These are phyloP conservation scores for Alternaria rosae DNA, from an alignment of 2,329 filamentous ascomycete species.

Conservation along the genomic window DNA sequence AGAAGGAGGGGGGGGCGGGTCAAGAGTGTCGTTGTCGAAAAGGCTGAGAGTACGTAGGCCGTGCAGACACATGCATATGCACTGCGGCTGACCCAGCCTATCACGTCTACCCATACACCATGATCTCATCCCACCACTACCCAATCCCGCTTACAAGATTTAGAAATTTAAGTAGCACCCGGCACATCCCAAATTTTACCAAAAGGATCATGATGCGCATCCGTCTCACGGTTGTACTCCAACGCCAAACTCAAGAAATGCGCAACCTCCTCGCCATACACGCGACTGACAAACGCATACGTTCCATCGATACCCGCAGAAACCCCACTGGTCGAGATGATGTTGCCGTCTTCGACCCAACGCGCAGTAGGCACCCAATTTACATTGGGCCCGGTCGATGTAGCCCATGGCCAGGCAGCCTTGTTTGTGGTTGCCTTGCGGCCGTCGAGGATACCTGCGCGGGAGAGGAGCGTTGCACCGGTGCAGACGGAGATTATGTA, in stretches of 20 bases:
- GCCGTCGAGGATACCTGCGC: conserved; percentile 67
- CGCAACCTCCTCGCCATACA: conserved; percentile 64
- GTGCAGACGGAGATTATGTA: conserved; percentile 72
- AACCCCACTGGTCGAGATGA: conserved; percentile 71
- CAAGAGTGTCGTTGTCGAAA: not conserved
- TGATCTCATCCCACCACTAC: not conserved
- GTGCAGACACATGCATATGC: not conserved
- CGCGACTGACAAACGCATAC: conserved; percentile 61
- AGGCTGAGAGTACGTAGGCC: not conserved
- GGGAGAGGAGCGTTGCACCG: conserved; percentile 65
- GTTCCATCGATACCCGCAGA: conserved; percentile 68
- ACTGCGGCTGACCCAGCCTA: not conserved
- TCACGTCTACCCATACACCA: not conserved
- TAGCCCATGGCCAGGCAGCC: conserved; percentile 58
- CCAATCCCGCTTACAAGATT: too few species aligned
- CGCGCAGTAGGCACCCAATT: conserved; percentile 64
- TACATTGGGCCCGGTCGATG: conserved; percentile 56
- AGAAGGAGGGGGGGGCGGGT: not conserved
- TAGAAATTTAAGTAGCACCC: not conserved
- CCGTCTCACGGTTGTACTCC: conserved; percentile 64
- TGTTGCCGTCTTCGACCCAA: conserved; percentile 70
- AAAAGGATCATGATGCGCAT: conserved; percentile 64
- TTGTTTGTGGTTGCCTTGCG: conserved; percentile 72
- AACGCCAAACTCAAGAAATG: conserved; percentile 55
- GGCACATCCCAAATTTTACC: conserved; percentile 45